Base-by-base conservation (phyloP, 192 early-diverging fungal species). In the Backusella westeae region DNA sequence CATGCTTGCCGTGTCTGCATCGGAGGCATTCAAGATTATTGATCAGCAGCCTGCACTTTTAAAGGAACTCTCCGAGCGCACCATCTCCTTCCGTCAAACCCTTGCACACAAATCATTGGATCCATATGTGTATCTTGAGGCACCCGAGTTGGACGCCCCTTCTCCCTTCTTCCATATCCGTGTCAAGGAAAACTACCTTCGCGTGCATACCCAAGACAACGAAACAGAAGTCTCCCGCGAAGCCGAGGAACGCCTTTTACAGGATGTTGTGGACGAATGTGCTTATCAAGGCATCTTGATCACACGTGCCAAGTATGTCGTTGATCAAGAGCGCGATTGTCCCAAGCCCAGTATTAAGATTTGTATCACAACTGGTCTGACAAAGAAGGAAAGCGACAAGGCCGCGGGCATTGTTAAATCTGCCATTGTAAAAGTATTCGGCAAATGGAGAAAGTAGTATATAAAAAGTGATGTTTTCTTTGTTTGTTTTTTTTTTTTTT, bases 331-430 rank as follows among this genome's bases (percentile, higher is more conserved):
- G 85, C 83, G 82, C 42, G 74, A 84, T 42, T 78, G 89, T 44
- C 93, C 94, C 6, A 85, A 86, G 75, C 92, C 97, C 9, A 95
- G 91, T 79, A 94, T 99, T 79, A 90, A 93, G 53, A 87, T 99
- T 59, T 90, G 90, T 63, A 87, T 95, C 8, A 90, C 90, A 7
- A 88, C 91, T 42, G 91, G 87, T 5, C 91, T 95, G 73, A 87
- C 90, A 12, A 89, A 89, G 79, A 94, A 95, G 81, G 97, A 98
- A 70, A 88, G 88, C 23, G 96, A 96, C 76, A 95, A 92, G 81
- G 93, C 92, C 4, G 95, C 93, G 10, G 82, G 87, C 46, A 88
- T 91, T 29, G 86, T 97, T 73, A 91, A 90, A 77, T 90, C 89
- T 68, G 93, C 94, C 6, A 87, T 94, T 69, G 73, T 36, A 73